Percentiles rank a stretch among this genome's conserved stretches.
These are phyloP conservation scores for Naematelia aurantialba DNA, from an alignment of 768 basidiomycete genomes.

Conservation along the genomic window DNA sequence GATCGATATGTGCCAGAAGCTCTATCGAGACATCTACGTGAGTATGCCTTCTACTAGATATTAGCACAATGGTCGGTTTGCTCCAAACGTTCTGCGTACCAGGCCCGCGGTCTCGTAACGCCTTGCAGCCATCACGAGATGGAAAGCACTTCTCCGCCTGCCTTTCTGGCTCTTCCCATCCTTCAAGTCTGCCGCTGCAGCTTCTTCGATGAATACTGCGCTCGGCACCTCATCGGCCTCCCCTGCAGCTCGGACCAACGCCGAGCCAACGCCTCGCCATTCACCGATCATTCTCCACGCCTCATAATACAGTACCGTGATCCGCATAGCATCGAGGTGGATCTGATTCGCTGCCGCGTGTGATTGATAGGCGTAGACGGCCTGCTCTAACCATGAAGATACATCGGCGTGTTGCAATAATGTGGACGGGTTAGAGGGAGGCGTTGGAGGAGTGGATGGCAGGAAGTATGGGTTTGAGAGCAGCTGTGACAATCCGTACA, in stretches of 20 bases:
- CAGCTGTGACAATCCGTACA: constrained; percentile 57
- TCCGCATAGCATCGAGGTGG: constrained; percentile 46
- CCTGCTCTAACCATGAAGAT: constrained; percentile 48
- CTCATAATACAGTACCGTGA: constrained; percentile 50
- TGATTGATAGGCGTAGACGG: constrained; percentile 34
- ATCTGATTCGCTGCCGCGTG: constrained; percentile 28
- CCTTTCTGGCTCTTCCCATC: constrained; percentile 36
- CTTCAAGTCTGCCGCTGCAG: constrained; percentile 48
- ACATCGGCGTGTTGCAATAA: constrained; percentile 43
- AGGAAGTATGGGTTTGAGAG: constrained; percentile 49
- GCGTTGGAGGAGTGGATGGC: constrained; percentile 32
- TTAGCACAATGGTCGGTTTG: constrained; percentile 4
- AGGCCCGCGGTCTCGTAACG: constrained; percentile 53
- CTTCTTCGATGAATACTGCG: constrained; percentile 53
- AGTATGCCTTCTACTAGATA: constrained; percentile 50
- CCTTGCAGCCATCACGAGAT: constrained; percentile 51
- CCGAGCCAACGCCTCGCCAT: constrained; percentile 35
- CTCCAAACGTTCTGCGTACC: constrained; percentile 32
- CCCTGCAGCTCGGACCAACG: constrained; percentile 47
- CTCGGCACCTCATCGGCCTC: constrained; percentile 52
- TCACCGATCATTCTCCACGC: constrained; percentile 45
- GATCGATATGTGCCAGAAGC: constrained; percentile 47
- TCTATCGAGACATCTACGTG: constrained; percentile 49
- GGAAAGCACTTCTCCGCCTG: constrained; percentile 44
- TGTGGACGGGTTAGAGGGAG: constrained; percentile 24